Percentiles rank a stretch among this genome's conserved stretches.
phyloP scores from a whole-genome alignment of 2,329 filamentous ascomycete species.

The Diaporthe humulicola region DNA sequence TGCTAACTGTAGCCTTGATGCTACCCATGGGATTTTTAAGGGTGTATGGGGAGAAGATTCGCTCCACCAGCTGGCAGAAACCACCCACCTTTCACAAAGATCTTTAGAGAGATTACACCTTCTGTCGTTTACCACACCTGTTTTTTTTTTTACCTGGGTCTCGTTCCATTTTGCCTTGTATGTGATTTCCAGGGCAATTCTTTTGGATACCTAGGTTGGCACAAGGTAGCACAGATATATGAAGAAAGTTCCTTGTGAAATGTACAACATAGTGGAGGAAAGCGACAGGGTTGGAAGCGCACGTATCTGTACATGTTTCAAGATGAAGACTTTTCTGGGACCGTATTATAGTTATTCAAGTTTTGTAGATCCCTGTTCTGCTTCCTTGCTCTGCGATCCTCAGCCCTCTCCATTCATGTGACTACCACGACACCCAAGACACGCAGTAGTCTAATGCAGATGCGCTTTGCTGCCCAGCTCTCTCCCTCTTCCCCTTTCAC shows the following conservation, averaged over 20 bases:
- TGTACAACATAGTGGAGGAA: neutral
- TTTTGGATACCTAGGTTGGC: too few relatives aligned
- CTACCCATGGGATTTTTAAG: slow-evolving; percentile 44
- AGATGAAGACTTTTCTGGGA: too few relatives aligned
- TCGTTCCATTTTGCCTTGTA: neutral
- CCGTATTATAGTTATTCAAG: too few relatives aligned
- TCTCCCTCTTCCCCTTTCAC: too few relatives aligned
- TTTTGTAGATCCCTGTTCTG: too few relatives aligned
- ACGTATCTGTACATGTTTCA: too few relatives aligned
- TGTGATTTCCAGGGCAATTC: too few relatives aligned
- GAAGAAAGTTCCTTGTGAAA: neutral
- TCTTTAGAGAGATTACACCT: neutral
- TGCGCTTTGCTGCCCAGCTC: neutral
- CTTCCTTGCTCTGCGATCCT: too few relatives aligned
- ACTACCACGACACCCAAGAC: too few relatives aligned
- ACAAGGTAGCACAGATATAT: neutral
- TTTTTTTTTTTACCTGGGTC: too few relatives aligned
- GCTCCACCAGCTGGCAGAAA: slow-evolving; percentile 42
- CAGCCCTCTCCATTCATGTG: too few relatives aligned
- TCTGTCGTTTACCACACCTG: neutral
- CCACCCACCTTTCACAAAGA: slow-evolving; percentile 42
- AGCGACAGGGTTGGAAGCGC: too few relatives aligned
- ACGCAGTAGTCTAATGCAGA: neutral
- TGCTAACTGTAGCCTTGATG: slow-evolving; percentile 46
- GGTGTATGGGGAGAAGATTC: slow-evolving; percentile 43